A percentile compares a stretch with the other conserved stretches of the same genome.
These are phyloP conservation scores for Pseudogymnoascus destructans DNA, from an alignment of 2,329 filamentous ascomycete species.

Conservation along the genomic window DNA sequence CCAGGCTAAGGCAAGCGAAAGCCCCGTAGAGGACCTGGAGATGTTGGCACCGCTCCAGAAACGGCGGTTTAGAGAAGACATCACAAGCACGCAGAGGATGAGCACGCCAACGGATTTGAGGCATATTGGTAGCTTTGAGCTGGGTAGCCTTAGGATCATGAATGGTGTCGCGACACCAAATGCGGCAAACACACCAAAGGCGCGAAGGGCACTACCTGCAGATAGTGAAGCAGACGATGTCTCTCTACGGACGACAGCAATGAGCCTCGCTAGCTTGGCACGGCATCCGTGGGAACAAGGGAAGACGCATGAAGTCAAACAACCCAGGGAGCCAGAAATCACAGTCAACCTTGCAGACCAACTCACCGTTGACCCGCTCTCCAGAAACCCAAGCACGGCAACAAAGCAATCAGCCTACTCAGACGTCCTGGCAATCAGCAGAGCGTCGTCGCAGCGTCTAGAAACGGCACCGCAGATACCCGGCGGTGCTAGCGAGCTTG, in stretches of 20 bases:
- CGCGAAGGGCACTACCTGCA: background rate
- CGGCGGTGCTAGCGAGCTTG: background rate
- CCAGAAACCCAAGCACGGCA: background rate
- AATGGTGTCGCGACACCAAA: conserved; percentile 42
- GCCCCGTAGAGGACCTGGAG: conserved; percentile 13
- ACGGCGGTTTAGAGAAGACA: background rate
- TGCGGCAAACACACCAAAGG: background rate
- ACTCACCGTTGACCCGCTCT: background rate
- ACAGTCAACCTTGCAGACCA: background rate
- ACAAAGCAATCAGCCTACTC: background rate
- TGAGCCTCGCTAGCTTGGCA: background rate
- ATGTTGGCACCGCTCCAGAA: conserved; percentile 1
- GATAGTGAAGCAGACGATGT: background rate
- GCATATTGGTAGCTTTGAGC: conserved; percentile 48
- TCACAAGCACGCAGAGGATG: conserved; percentile 16
- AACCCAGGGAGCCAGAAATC: background rate
- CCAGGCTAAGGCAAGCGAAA: conserved; percentile 12
- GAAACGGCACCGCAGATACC: background rate
- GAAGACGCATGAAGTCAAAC: background rate
- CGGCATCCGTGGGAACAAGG: background rate
- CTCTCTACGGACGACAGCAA: background rate
- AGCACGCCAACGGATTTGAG: conserved; percentile 38
- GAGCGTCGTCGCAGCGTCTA: background rate
- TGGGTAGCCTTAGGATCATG: conserved; percentile 48
- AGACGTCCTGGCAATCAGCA: background rate